Base-by-base conservation (phyloP, 768 basidiomycete species). In the Auriculariales sp. region DNA sequence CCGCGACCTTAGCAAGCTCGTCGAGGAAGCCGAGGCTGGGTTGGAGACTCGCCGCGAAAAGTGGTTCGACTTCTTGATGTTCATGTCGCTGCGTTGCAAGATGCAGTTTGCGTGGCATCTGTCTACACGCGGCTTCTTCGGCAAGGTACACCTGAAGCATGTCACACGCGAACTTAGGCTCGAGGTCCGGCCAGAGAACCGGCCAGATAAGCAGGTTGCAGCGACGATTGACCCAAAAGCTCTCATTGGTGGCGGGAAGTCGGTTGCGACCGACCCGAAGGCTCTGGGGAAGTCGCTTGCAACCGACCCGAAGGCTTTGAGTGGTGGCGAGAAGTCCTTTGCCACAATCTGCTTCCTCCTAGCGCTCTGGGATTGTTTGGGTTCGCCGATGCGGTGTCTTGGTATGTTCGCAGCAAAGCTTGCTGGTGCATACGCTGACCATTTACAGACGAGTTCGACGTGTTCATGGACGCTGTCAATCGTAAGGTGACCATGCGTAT, bases 261-360 rank as follows among this genome's bases (percentile, higher is more conserved):
- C 22, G 39, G 39, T 44, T 12, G 22, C 22, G 22, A 44, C 39
- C 7, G 39, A n/a, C n/a, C n/a, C n/a, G n/a, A n/a, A 44, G 19
- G 39, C 22, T 19, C 39, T 24, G 19, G 19, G 6, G 22, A 44
- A 10, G 17, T 24, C 3, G 65, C 55, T 25, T 57, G 60, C 24
- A 68, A 74, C 90, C 62, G 86, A 92, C 59, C 84, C 90, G 3
- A 80, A 79, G 31, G 83, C 84, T 28, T 71, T 93, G 15, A 89
- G 86, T 55, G 93, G 93, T 42, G 93, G 94, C 32, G 94, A 98
- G 64, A 94, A 95, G 64, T 93, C 90, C 4, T 99, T 95, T 67
- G 87, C 92, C 4, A 98, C 94, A 1, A 90, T 97, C 54, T 93
- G 91, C 57, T 64, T 99, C 46, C 69, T 99, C 42, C 69, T 98